phyloP scores from a whole-genome alignment of 1,284 basidiomycete genomes.

The Sanghuangporus weigelae region DNA sequence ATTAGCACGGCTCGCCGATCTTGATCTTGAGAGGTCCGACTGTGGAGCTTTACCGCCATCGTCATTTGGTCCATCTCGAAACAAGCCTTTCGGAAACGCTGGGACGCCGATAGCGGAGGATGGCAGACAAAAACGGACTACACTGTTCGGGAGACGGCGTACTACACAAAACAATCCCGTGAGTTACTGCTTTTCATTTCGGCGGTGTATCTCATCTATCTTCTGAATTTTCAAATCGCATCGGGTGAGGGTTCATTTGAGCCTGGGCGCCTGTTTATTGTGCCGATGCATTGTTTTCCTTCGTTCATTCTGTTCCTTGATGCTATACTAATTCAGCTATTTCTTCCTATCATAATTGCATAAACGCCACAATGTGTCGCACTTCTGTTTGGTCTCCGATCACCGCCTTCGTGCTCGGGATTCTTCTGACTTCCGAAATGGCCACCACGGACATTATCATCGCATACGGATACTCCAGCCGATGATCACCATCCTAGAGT shows the following conservation, averaged over 20 bases:
- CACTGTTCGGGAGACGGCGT: conserved; percentile 6
- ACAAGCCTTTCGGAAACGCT: not conserved
- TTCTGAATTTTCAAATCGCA: not conserved
- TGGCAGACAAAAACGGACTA: not conserved
- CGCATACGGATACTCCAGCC: not conserved
- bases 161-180: conserved; percentile 1
- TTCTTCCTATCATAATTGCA: not conserved
- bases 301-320: not conserved
- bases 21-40: not conserved
- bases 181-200: not conserved
- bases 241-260: not conserved
- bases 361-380: not conserved
- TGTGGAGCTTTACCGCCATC: not conserved
- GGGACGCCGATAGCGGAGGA: not conserved
- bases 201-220: not conserved
- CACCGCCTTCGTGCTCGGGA: not conserved
- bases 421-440: not conserved
- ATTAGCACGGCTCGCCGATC: not conserved
- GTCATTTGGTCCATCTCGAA: not conserved
- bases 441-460: not conserved
- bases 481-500: not conserved
- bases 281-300: not conserved
- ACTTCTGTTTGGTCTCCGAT: not conserved
- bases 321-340: not conserved
- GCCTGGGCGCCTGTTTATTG: not conserved